These are phyloP conservation scores for Ascochyta koolunga DNA, from an alignment of 2,329 filamentous ascomycete genomes.

Conservation along the genomic window DNA sequence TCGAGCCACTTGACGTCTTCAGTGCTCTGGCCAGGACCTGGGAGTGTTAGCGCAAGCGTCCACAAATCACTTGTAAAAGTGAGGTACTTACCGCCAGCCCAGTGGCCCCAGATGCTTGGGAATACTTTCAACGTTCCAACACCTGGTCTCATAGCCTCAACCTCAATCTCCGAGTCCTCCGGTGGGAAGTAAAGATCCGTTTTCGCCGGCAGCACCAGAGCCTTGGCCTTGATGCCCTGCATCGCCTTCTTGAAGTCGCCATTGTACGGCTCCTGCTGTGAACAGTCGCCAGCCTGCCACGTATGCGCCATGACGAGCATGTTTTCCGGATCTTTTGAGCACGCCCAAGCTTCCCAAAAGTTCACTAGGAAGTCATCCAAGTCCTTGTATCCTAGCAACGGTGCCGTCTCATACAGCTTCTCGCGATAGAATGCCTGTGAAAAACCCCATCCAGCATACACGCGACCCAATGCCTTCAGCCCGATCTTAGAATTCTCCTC, in stretches of 20 bases:
- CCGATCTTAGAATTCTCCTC: conserved; percentile 61
- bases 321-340: conserved; percentile 77
- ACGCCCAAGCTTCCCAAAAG: conserved; percentile 79
- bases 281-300: conserved; percentile 77
- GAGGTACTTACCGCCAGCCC: conserved; percentile 55
- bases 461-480: conserved; percentile 73
- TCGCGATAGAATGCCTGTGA: conserved; percentile 79
- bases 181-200: conserved; percentile 85
- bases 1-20: conserved; percentile 77
- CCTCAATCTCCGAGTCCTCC: conserved; percentile 78
- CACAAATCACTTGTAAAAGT: neutral
- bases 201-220: conserved; percentile 71
- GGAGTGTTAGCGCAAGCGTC: conserved; percentile 12
- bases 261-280: conserved; percentile 70
- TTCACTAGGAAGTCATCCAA: conserved; percentile 76
- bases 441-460: conserved; percentile 83
- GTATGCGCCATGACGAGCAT: conserved; percentile 76
- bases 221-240: conserved; percentile 73
- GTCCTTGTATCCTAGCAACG: conserved; percentile 65
- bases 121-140: conserved; percentile 61
- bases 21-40: conserved; percentile 71
- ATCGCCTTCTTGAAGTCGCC: conserved; percentile 67
- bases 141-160: conserved; percentile 65
- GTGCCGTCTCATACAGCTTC: conserved; percentile 66
- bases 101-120: conserved; percentile 69